Evolutionary conservation across 192 early-diverging fungal species (phyloP), one percentile per base, ranked within the genome.

Genomic region (Radiomyces spectabilis): DNA sequence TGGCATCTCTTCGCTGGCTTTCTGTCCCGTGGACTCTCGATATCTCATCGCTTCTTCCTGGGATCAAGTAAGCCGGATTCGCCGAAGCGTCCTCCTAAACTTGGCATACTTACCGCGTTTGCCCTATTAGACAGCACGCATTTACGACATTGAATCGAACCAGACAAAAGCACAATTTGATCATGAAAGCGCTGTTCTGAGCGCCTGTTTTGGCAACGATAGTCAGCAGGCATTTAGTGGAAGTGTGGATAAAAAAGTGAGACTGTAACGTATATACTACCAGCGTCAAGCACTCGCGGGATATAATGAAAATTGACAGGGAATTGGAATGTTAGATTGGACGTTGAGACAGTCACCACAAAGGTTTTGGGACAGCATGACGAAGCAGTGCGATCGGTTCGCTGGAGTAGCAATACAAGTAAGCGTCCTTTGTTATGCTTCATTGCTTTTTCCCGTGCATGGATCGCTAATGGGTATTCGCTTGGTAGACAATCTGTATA

Each of bases 31-130:
- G 7, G 79, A 86, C 32, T 74, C 81, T 18, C 62, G 63, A 18
- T 64, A 82, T 12, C 75, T 99, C 18, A 76, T 93, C 29, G 88
- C 81, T 15, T 82, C 87, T 15, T 91, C 88, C 34, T 99, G 96
- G 96, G 94, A 99, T 63, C 83, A 84, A 69, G 89, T 91, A 72
- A 40, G 30, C 25, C 4, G 15, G 22, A 26, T 21, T 57, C 13
- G n/a, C 5, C 5, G 19, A 22, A n/a, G n/a, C 7, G 32, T 33
- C 40, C 16, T 26, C 19, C 25, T 39, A 35, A 19, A 10, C 3
- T 13, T 3, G 0, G 0, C 13, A 5, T 39, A 47, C 32, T 45
- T 16, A 38, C 13, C 33, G 4, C 24, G 35, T 18, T 46, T 21
- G 24, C 26, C 1, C 2, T 22, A 39, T 12, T 68, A 93, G 85